Evolutionary conservation across 192 early-diverging fungal genomes (phyloP).

Genomic region (Polychytrium aggregatum): DNA sequence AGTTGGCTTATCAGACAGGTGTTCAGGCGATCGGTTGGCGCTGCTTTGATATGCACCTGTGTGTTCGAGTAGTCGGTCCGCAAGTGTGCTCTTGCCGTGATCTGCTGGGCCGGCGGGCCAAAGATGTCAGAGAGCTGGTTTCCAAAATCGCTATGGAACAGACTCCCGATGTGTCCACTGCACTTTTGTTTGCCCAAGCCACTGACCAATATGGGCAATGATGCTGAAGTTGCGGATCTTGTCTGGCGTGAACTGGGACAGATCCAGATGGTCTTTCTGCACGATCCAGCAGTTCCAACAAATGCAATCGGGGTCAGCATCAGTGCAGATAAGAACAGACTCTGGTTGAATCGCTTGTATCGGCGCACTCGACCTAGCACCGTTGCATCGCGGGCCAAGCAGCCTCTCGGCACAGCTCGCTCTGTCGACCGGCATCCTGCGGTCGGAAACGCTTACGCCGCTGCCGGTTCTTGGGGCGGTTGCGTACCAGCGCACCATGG

Average conservation of each 20-base stretch:
- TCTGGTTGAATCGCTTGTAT: too few relatives aligned
- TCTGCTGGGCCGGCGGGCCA: conserved; percentile 11
- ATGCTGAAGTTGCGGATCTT: conserved; percentile 79
- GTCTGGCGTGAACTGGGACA: conserved; percentile 56
- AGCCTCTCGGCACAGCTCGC: too few relatives aligned
- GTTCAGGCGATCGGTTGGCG: background rate
- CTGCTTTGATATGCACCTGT: conserved; percentile 30
- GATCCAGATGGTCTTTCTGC: conserved; percentile 3
- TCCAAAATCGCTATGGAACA: background rate
- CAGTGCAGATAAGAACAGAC: too few relatives aligned
- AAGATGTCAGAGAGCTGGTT: background rate
- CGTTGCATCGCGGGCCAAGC: too few relatives aligned
- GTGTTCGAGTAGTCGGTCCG: conserved; percentile 85
- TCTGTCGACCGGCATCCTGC: too few relatives aligned
- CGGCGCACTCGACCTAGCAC: too few relatives aligned
- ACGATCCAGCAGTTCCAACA: too few relatives aligned
- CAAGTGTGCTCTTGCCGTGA: conserved; percentile 61
- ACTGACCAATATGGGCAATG: conserved; percentile 34
- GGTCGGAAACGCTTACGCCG: too few relatives aligned
- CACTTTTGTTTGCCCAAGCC: background rate
- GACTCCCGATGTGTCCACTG: background rate
- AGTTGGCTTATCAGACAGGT: background rate
- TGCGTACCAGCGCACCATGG: too few relatives aligned
- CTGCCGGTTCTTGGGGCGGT: too few relatives aligned
- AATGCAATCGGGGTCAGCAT: too few relatives aligned